A percentile compares a stretch with the other conserved stretches of the same genome.
phyloP scores from a whole-genome alignment of 2,329 filamentous ascomycete genomes.

The Colletotrichum sp. region DNA sequence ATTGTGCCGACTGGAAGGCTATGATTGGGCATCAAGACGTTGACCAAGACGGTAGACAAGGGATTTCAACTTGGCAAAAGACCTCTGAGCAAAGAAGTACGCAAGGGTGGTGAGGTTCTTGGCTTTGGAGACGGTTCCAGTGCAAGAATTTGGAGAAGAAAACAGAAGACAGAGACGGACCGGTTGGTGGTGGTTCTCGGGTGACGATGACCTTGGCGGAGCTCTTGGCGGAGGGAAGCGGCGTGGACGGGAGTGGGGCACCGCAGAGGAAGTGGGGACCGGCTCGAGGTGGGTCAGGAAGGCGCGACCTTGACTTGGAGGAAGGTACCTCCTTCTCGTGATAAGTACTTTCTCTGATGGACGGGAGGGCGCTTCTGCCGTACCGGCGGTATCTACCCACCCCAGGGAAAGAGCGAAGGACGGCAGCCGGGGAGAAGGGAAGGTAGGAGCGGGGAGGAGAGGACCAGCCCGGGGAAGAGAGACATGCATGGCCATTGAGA shows the following conservation, averaged over 20 bases:
- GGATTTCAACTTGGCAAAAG: constrained; percentile 10
- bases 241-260: constrained; percentile 14
- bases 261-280: constrained; percentile 5
- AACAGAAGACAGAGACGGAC: not conserved
- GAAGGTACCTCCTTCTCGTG: not conserved
- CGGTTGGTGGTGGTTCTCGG: constrained; percentile 17
- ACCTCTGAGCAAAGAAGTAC: constrained; percentile 8
- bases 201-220: constrained; percentile 22
- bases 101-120: constrained; percentile 19
- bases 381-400: not conserved
- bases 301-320: not conserved
- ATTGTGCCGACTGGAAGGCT: constrained; percentile 10
- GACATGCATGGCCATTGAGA: not conserved
- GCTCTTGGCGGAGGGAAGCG: constrained; percentile 19
- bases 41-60: constrained; percentile 17
- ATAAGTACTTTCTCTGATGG: not conserved
- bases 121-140: constrained; percentile 1
- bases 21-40: constrained; percentile 5
- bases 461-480: not conserved
- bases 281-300: not conserved
- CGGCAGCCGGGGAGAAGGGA: not conserved
- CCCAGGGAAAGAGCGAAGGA: not conserved
- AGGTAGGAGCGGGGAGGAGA: not conserved
- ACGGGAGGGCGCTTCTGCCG: not conserved
- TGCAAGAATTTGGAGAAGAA: not conserved